Conservation (phyloP, 2,329 filamentous ascomycete species). For the Apiospora hydei region DNA sequence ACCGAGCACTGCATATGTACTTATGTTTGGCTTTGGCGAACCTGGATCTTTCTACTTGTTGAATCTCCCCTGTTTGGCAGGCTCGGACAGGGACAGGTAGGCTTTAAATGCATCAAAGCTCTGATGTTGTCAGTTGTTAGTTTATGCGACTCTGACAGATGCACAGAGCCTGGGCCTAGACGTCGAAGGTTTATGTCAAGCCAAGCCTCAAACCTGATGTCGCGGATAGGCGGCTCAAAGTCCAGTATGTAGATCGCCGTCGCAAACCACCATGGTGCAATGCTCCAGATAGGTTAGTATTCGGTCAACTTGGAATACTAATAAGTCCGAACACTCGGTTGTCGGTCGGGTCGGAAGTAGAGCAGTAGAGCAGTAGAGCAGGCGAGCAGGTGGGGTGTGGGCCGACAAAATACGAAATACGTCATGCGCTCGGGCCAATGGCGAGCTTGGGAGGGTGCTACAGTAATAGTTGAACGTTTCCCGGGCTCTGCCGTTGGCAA, state of each 20-base stretch:
- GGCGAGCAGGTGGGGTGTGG: constrained; percentile 7
- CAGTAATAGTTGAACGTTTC: background rate
- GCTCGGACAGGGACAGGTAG: background rate
- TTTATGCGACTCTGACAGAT: background rate
- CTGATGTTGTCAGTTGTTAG: background rate
- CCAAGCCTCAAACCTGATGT: too few species aligned
- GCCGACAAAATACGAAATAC: constrained; percentile 22
- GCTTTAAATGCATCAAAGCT: background rate
- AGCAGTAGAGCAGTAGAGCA: background rate
- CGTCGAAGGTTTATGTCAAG: too few species aligned
- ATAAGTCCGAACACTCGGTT: background rate
- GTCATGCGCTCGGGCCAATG: constrained; percentile 28
- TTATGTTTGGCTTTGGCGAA: background rate
- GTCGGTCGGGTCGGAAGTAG: constrained; percentile 2
- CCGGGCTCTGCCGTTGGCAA: background rate
- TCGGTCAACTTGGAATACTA: background rate
- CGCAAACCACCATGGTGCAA: background rate
- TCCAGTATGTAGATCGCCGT: too few species aligned
- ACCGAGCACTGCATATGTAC: background rate
- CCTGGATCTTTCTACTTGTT: background rate
- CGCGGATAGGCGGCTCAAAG: too few species aligned
- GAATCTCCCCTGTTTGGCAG: background rate
- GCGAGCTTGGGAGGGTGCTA: background rate
- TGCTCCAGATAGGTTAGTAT: too few species aligned
- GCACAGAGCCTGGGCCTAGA: background rate